Base-by-base conservation (phyloP, 2,329 filamentous ascomycete species). In the Beauveria brongniartii region DNA sequence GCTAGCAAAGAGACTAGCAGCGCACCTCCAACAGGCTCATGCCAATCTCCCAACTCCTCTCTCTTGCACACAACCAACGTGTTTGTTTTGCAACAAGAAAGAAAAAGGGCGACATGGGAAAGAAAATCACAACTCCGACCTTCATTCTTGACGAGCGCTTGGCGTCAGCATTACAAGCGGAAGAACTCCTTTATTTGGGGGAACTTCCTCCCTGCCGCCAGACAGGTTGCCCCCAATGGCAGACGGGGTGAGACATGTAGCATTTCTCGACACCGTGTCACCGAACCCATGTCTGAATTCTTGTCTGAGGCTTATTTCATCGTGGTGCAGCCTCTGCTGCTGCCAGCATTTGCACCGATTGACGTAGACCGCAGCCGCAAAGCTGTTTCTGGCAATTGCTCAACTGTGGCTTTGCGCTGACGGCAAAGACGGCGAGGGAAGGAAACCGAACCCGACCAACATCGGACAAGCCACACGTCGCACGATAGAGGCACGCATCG, bases 281-380 rank as follows among this genome's bases (percentile, higher is more conserved):
- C 22, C 48, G 24, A 59, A 59, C 55, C 55, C 55, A 30, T 30
- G 47, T 24, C 16, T 12, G 47, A 59, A 51, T 52, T 50, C 24
- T 43, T 59, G 48, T 59, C 56, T 53, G 56, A 53, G 40, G 56
- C 56, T 53, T 59, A 59, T 59, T 53, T 40, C 47, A 37, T 52
- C 43, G 48, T 59, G 5, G 30, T 34, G 30, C 30, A 34, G 30
- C 8, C 5, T 34, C 12, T 18, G 8, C 22, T 55, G 20, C 28
- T 56, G 41, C 54, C 54, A 46, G 6, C 18, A 55, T 30, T 16
- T 28, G 20, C 53, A 46, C n/a, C 14, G 55, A 34, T 57, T 24
- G 24, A 10, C 10, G 24, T 5, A 55, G 24, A 34, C 37, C 6
- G 34, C 34, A 43, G 34, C 34, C 22, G 52, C 37, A 28, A n/a